Evolutionary conservation across 2,329 filamentous ascomycete species (phyloP).

Genomic region (Hypoxylon sp.): DNA sequence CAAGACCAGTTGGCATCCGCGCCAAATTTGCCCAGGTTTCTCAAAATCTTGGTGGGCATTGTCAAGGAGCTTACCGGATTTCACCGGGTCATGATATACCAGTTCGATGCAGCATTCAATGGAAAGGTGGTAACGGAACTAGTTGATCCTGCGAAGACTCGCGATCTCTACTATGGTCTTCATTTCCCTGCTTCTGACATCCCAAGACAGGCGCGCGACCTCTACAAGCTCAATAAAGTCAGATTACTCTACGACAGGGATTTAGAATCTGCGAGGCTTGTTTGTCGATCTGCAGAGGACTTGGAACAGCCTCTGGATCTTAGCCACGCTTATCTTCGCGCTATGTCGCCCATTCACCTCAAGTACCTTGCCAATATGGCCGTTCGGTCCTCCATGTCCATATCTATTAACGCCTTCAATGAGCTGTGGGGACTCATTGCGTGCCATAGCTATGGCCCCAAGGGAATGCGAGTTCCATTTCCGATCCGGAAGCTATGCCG

Average conservation of each 20-base stretch:
- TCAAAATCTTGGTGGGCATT: constrained; percentile 87
- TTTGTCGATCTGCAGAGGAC: constrained; percentile 82
- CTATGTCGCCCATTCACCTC: constrained; percentile 91
- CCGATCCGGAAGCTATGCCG: constrained; percentile 94
- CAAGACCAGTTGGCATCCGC: constrained; percentile 87
- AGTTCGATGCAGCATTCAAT: constrained; percentile 87
- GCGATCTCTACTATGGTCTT: constrained; percentile 87
- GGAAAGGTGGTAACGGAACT: constrained; percentile 90
- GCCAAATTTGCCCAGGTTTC: constrained; percentile 77
- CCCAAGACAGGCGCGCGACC: constrained; percentile 85
- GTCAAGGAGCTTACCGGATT: constrained; percentile 93
- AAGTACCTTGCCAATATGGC: constrained; percentile 93
- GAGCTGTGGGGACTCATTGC: constrained; percentile 91
- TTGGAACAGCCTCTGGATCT: constrained; percentile 83
- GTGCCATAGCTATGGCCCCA: constrained; percentile 83
- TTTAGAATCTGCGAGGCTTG: constrained; percentile 82
- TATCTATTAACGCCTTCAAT: constrained; percentile 88
- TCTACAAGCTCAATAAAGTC: constrained; percentile 93
- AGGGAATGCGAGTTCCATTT: constrained; percentile 91
- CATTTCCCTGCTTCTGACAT: constrained; percentile 93
- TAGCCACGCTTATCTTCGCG: constrained; percentile 86
- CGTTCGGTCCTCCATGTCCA: constrained; percentile 94
- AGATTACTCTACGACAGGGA: constrained; percentile 89
- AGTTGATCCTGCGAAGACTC: constrained; percentile 83
- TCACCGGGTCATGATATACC: constrained; percentile 93